Percentiles rank a stretch among this genome's conserved stretches.
Evolutionary conservation across 2,329 filamentous ascomycete genomes (phyloP).

Genomic region (Fusarium staphyleae): DNA sequence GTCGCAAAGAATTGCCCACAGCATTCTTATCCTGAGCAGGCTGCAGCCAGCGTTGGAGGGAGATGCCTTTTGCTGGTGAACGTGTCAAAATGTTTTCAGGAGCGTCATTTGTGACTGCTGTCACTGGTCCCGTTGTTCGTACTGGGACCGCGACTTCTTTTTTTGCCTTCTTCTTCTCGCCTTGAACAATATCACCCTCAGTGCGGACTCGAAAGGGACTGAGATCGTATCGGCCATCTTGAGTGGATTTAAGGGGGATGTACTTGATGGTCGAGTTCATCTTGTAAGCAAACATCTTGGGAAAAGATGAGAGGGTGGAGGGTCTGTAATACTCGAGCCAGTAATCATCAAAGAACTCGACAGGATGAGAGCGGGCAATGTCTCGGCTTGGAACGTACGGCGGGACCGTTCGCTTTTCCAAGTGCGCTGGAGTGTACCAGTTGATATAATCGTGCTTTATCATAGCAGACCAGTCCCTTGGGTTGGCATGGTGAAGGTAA

Average conservation of each 20-base stretch:
- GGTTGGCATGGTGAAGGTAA: slow-evolving; percentile 90
- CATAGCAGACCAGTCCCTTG: slow-evolving; percentile 73
- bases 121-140: slow-evolving; percentile 14
- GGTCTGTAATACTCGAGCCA: slow-evolving; percentile 98
- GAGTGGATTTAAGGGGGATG: slow-evolving; percentile 75
- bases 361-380: slow-evolving; percentile 51
- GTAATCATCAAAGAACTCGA: slow-evolving; percentile 84
- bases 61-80: slow-evolving; percentile 56
- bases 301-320: slow-evolving; percentile 83
- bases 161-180: slow-evolving; percentile 66
- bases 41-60: slow-evolving; percentile 69
- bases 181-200: slow-evolving; percentile 63
- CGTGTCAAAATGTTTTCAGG: slow-evolving; percentile 51
- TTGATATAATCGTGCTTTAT: slow-evolving; percentile 76
- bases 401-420: slow-evolving; percentile 68
- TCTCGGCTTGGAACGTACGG: slow-evolving; percentile 51
- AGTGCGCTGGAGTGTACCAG: slow-evolving; percentile 81
- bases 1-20: slow-evolving; percentile 14
- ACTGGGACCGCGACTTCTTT: slow-evolving; percentile 68
- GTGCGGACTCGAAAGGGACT: slow-evolving; percentile 87
- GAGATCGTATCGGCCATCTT: slow-evolving; percentile 79
- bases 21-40: slow-evolving; percentile 50
- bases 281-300: slow-evolving; percentile 90
- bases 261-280: slow-evolving; percentile 90
- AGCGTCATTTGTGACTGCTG: slow-evolving; percentile 49